Evolutionary conservation across 768 basidiomycete species (phyloP), one percentile per base, ranked within the genome.

Genomic region (Tricholoma sp.): DNA sequence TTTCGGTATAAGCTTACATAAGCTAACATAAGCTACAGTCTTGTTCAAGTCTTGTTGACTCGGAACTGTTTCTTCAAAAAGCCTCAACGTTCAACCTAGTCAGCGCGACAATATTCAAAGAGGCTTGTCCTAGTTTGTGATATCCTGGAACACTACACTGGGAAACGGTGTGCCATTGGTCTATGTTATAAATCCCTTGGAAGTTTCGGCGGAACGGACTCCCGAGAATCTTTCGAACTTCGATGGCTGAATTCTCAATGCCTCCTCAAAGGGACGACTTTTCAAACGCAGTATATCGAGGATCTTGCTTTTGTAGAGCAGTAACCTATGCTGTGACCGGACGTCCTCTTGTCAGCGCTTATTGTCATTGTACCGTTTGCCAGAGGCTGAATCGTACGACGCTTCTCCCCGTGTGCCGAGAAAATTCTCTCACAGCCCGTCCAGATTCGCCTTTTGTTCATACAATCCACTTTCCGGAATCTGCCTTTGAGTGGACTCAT

Each of bases 331-430:
- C 72, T 49, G 73, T 84, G 2, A 67, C 66, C 10, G 81, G 80
- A 1, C 67, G 65, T 32, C 84, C 86, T 0, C 61, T 80, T 3
- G 69, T 82, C 32, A 81, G 80, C 59, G 85, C 82, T 5, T 88
- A 82, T 63, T 88, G 85, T 60, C 88, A 89, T 63, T 89, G 88
- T 64, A 83, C 83, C 3, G 67, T 78, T n/a, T 89, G 88, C 63
- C 87, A 88, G 67, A 72, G 79, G 39, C 65, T 86, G 52, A 81
- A 71, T 61, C 82, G 85, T 80, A 64, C 57, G 73, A 8, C 50
- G n/a, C 35, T 18, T 32, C 24, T 27, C 4, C 5, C 52, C 49
- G 39, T 50, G 45, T 37, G 34, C 46, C n/a, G 47, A 16, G 8
- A 12, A 50, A 52, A 39, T 22, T 47, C 11, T 32, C 41, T 37